phyloP scores from a whole-genome alignment of 805 yeast species.

The Sungouiella thailandica region DNA sequence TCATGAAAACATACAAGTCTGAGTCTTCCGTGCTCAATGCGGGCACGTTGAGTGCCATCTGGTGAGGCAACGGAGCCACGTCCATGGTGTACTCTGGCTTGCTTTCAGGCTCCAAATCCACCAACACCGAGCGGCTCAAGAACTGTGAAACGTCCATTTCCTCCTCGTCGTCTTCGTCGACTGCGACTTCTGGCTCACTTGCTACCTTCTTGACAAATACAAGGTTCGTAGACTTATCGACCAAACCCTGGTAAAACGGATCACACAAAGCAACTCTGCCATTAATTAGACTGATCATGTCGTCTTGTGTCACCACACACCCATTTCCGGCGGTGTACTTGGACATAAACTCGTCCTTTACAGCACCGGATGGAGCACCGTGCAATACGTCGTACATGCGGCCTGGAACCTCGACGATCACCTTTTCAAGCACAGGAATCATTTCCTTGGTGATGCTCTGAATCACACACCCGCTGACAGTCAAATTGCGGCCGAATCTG shows the following conservation, averaged over 20 bases:
- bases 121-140: constrained; percentile 24
- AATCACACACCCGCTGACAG: constrained; percentile 36
- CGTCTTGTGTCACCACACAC: constrained; percentile 37
- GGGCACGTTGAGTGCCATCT: constrained; percentile 18
- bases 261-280: constrained; percentile 60
- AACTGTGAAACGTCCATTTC: constrained; percentile 29
- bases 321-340: constrained; percentile 19
- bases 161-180: neutral
- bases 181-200: neutral
- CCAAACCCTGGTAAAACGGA: constrained; percentile 66
- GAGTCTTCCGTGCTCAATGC: constrained; percentile 29
- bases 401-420: constrained; percentile 45
- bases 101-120: constrained; percentile 7
- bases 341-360: constrained; percentile 30
- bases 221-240: constrained; percentile 45
- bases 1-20: constrained; percentile 37
- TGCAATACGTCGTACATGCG: constrained; percentile 33
- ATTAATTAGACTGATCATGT: constrained; percentile 37
- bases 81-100: constrained; percentile 11
- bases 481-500: constrained; percentile 33
- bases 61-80: constrained; percentile 27
- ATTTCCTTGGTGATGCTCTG: constrained; percentile 25
- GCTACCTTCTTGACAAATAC: constrained; percentile 41
- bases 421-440: constrained; percentile 38
- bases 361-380: constrained; percentile 23